Percentiles rank a stretch among this genome's conserved stretches.
Conservation (phyloP, 805 yeast species). For the Komagataella pseudopastoris region DNA sequence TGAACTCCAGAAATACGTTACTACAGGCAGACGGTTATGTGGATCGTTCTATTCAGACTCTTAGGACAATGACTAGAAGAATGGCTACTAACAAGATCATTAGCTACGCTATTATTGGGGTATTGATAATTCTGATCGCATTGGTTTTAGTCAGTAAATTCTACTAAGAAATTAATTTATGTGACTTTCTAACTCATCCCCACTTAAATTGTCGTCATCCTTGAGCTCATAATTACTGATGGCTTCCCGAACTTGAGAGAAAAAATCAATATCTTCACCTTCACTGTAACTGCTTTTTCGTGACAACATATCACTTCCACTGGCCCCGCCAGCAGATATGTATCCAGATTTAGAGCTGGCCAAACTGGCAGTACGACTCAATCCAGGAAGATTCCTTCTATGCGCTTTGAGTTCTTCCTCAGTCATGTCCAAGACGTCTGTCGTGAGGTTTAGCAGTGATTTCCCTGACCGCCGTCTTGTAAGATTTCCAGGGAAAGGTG, state of each 20-base stretch:
- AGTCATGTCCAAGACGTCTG: conserved; percentile 50
- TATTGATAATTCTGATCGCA: conserved; percentile 66
- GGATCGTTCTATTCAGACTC: conserved; percentile 75
- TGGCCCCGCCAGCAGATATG: neutral
- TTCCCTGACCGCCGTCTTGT: conserved; percentile 63
- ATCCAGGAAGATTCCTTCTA: conserved; percentile 14
- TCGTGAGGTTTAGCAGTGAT: conserved; percentile 55
- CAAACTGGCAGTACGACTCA: conserved; percentile 15
- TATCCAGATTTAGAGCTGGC: conserved; percentile 1
- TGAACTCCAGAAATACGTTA: conserved; percentile 74
- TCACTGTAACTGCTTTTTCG: conserved; percentile 8
- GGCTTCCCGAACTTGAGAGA: conserved; percentile 27
- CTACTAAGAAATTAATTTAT: conserved; percentile 21
- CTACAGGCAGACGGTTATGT: conserved; percentile 88
- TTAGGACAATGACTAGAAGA: conserved; percentile 85
- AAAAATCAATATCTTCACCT: conserved; percentile 16
- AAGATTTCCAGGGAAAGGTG: conserved; percentile 30
- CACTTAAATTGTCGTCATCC: conserved; percentile 30
- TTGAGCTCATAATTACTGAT: conserved; percentile 19
- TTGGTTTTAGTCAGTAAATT: conserved; percentile 78
- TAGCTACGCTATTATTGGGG: conserved; percentile 84
- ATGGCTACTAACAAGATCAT: conserved; percentile 84
- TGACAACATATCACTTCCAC: conserved; percentile 5
- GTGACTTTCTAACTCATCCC: conserved; percentile 47
- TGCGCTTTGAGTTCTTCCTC: conserved; percentile 38